Base-by-base conservation (phyloP, 495 filamentous ascomycete species). In the Lasiosphaeria hispida region DNA sequence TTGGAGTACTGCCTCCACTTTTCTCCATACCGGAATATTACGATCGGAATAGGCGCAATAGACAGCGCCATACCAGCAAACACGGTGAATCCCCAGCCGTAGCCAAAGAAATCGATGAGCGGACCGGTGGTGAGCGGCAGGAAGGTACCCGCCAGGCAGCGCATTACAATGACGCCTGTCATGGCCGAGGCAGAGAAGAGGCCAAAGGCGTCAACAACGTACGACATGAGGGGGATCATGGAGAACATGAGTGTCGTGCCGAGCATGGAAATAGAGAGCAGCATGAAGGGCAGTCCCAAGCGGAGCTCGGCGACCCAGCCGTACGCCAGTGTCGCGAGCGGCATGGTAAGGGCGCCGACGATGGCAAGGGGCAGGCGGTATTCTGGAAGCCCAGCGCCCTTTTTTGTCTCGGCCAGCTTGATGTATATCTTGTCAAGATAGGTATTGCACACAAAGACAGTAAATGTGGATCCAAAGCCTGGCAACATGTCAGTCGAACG, bases 141-240 rank as follows among this genome's bases (percentile, higher is more conserved):
- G 18, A 84, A 72, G 0, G 83, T 84, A 17, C 78, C 73, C 62
- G 75, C 76, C 5, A 85, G 65, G 60, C 81, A 84, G 33, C 83
- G 67, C 17, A 70, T 69, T 19, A 85, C 77, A 37, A 84, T 78
- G 23, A 83, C 65, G 0, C 75, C 76, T 1, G 83, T 84, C 75
- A 84, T 73, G 2, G 82, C 83, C 13, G 76, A 80, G 0, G 83
- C 82, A 6, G 78, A 74, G 60, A 79, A 83, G 10, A 82, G 51
- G 0, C 79, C 77, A 58, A 81, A 85, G 0, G 82, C 80, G 57
- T 85, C 83, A 0, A 84, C 82, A 8, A 85, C 70, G 52, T 84
- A 85, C 0, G 80, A 72, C 61, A 72, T 73, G 19, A 84, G 49
- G 0, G 83, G 79, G 14, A 85, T 65, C 43, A 76, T 64, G 10